Conservation (phyloP, 2,329 filamentous ascomycete genomes). For the Aspergillus puulaauensis region DNA sequence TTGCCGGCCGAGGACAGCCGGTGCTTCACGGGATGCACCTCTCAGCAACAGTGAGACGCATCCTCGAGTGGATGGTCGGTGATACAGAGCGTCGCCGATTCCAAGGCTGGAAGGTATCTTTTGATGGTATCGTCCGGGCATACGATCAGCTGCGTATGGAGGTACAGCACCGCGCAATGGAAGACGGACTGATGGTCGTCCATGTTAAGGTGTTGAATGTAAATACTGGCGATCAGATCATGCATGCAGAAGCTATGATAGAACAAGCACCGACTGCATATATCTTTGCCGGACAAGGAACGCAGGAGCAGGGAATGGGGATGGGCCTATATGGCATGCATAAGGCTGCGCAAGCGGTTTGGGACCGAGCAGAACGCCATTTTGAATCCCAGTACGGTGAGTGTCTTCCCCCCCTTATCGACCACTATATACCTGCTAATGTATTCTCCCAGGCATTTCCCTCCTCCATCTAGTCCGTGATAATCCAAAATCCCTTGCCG, state of each 20-base stretch:
- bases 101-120: not conserved
- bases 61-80: constrained; percentile 32
- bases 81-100: not conserved
- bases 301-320: constrained; percentile 96
- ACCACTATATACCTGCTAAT: not conserved
- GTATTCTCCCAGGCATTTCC: constrained; percentile 56
- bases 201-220: not conserved
- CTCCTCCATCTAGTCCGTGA: constrained; percentile 97
- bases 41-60: constrained; percentile 80
- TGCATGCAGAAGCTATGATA: constrained; percentile 66
- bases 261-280: constrained; percentile 93
- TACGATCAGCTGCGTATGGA: not conserved
- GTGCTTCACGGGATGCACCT: constrained; percentile 99
- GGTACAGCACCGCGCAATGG: constrained; percentile 6
- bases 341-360: constrained; percentile 89
- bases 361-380: constrained; percentile 93
- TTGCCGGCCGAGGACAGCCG: constrained; percentile 87
- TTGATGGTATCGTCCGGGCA: not conserved
- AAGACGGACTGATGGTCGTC: constrained; percentile 1
- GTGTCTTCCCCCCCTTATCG: not conserved
- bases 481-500: constrained; percentile 94
- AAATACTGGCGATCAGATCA: not conserved
- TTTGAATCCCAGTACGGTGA: constrained; percentile 89
- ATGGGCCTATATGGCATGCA: constrained; percentile 95
- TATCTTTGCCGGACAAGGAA: constrained; percentile 95